Base-by-base conservation (phyloP, 495 filamentous ascomycete genomes). In the Trichoderma virens region DNA sequence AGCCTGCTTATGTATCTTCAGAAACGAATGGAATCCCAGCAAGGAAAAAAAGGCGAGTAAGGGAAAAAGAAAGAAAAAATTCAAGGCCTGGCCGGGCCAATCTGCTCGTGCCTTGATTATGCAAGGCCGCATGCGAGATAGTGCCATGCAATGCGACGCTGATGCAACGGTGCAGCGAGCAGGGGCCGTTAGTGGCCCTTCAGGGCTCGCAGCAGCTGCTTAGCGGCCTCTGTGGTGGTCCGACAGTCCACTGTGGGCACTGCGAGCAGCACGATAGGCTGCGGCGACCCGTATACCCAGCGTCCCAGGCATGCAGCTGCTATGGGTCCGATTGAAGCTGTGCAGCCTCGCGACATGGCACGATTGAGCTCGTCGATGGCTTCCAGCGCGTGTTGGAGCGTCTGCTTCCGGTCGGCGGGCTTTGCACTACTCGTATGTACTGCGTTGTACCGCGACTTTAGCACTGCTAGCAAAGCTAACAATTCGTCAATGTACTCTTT, bases 61-160 rank as follows among this genome's bases (percentile, higher is more conserved):
- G 34, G 11, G 34, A 5, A 27, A 28, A 28, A 27, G 9, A 56
- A 31, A 31, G 13, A 31, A 30, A 47, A 25, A 3, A 3, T 47
- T 20, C 43, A 47, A 47, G 18, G 43, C 43, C 43, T 23, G 16
- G 43, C 43, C 16, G 8, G 51, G 13, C 51, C 25, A 56, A 56
- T 56, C 51, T 56, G 51, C 27, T 27, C 51, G 51, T 56, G 51
- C 51, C 51, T 56, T 56, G 51, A 56, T 56, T 56, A 56, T 56
- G 51, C 51, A 56, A 28, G 51, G 7, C 25, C 51, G 51, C 51
- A 56, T 56, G 51, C 51, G 51, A 56, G 51, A 56, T 56, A 56
- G 51, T 30, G 51, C 51, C 27, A 28, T 56, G 51, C 51, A 30
- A 56, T 56, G 51, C 51, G 51, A 25, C 51, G 51, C 51, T 56